These are phyloP conservation scores for Talaromyces sp. DNA, from an alignment of 2,329 filamentous ascomycete species.

Conservation along the genomic window DNA sequence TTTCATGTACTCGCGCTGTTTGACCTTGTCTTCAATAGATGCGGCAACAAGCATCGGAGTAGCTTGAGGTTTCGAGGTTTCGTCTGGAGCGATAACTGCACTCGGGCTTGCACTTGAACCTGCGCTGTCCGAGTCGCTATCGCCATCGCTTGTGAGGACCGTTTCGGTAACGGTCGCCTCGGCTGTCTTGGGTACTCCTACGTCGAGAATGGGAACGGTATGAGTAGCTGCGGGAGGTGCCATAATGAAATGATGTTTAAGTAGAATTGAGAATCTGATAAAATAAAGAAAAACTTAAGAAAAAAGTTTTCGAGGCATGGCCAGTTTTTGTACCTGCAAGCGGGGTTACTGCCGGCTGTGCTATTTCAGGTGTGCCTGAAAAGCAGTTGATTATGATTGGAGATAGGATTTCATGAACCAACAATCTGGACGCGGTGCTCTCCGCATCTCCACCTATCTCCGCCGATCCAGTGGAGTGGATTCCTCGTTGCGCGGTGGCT, in stretches of 20 bases:
- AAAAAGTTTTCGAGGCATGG: neutral
- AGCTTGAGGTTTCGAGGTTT: constrained; percentile 33
- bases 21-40: constrained; percentile 44
- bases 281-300: neutral
- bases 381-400: too few relatives aligned
- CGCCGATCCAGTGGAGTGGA: too few relatives aligned
- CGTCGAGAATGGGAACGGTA: constrained; percentile 4
- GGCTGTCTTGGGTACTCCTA: constrained; percentile 31
- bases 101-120: constrained; percentile 20
- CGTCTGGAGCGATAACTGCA: constrained; percentile 14
- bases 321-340: neutral
- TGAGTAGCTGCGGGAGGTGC: neutral
- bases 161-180: constrained; percentile 22
- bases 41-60: constrained; percentile 38
- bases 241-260: neutral
- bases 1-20: constrained; percentile 59
- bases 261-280: neutral
- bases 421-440: too few relatives aligned
- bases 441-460: neutral
- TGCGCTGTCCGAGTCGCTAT: too few relatives aligned
- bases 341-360: neutral
- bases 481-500: neutral
- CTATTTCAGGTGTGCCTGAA: too few relatives aligned
- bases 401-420: neutral
- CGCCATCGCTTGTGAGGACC: neutral